phyloP scores from a whole-genome alignment of 225 moss, liverwort and hornwort species.

The Bryum argenteum region DNA sequence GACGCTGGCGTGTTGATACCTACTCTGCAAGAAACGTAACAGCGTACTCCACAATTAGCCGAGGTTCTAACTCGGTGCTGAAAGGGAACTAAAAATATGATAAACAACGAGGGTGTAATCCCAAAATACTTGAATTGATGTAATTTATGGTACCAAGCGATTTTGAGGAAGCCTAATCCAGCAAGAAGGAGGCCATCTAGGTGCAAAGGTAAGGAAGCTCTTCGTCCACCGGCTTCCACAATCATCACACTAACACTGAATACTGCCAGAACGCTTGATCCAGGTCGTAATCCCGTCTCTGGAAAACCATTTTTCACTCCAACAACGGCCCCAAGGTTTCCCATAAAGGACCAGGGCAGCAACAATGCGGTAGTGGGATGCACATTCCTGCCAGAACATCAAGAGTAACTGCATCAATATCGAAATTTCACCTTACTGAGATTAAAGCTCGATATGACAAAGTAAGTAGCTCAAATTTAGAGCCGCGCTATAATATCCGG shows the following conservation, averaged over 20 bases:
- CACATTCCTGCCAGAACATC: conserved; percentile 46
- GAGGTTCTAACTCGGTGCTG: neutral
- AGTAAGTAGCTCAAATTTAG: neutral
- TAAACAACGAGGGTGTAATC: neutral
- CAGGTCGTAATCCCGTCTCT: conserved; percentile 50
- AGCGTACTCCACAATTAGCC: conserved; percentile 14
- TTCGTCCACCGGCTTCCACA: conserved; percentile 59
- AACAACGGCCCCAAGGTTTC: conserved; percentile 31
- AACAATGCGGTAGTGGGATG: conserved; percentile 59
- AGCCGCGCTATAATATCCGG: neutral
- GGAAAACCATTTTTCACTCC: conserved; percentile 29
- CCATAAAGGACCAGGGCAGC: conserved; percentile 54
- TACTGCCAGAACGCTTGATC: conserved; percentile 51
- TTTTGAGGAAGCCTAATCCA: conserved; percentile 43
- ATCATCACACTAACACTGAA: conserved; percentile 49
- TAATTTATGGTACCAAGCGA: conserved; percentile 36
- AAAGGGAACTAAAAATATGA: conserved; percentile 3
- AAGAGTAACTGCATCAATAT: conserved; percentile 4
- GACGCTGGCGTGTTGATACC: conserved; percentile 14
- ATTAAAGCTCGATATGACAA: conserved; percentile 5
- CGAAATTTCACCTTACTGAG: conserved; percentile 2
- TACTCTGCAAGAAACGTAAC: conserved; percentile 4
- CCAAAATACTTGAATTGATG: neutral
- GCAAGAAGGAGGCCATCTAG: conserved; percentile 57
- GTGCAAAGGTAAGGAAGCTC: conserved; percentile 44